These are phyloP conservation scores for Pythium folliculosum DNA, from an alignment of 352 stramenopile genomes.

Conservation along the genomic window DNA sequence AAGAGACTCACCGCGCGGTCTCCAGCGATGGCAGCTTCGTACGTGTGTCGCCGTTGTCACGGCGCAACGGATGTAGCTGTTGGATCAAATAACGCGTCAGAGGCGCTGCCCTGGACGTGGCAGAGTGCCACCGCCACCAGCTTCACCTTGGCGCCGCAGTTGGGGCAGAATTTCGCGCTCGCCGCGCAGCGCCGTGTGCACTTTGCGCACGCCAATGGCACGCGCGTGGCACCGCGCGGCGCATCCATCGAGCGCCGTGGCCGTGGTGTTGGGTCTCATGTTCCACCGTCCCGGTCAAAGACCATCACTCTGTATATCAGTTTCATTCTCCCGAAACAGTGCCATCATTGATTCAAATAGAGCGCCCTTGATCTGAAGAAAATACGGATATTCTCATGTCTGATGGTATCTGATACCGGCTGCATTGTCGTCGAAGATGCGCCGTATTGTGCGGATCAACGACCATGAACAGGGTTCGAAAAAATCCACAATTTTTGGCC, in stretches of 20 bases:
- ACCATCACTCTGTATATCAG: conserved; percentile 25
- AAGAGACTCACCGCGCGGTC: neutral
- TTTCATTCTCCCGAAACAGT: conserved; percentile 16
- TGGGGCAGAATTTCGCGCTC: conserved; percentile 27
- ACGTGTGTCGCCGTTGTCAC: neutral
- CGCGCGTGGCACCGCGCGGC: neutral
- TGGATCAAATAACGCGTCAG: too few species aligned
- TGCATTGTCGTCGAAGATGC: too few species aligned
- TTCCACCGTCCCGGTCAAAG: neutral
- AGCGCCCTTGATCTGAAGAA: neutral
- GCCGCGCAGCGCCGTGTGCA: conserved; percentile 14
- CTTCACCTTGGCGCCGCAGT: conserved; percentile 24
- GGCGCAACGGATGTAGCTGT: too few species aligned
- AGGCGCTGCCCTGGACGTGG: too few species aligned
- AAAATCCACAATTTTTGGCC: too few species aligned
- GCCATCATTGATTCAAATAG: neutral
- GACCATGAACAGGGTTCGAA: too few species aligned
- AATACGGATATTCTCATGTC: neutral
- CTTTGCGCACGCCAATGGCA: conserved; percentile 10
- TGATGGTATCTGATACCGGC: neutral
- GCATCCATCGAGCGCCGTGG: neutral
- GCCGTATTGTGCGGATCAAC: too few species aligned
- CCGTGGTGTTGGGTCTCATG: too few species aligned
- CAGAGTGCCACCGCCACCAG: too few species aligned
- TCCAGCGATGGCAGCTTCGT: conserved; percentile 3